Conservation (phyloP, 202 grass and related monocot species). For the Tripidium arundinaceum region DNA sequence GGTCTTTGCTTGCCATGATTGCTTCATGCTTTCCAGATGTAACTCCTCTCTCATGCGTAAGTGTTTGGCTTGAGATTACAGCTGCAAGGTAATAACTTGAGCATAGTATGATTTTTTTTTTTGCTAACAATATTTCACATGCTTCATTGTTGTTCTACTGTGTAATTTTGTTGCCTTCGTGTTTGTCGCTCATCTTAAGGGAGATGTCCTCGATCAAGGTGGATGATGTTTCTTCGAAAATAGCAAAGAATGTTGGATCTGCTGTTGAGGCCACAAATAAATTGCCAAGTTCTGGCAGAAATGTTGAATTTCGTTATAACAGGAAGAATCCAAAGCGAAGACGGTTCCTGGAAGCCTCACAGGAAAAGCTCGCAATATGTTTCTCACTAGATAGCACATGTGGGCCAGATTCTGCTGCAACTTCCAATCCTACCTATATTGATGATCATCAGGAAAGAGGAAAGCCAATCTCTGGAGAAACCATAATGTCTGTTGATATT, state of each 20-base stretch:
- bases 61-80: conserved; percentile 97
- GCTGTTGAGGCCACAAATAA: conserved; percentile 83
- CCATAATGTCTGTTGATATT: conserved; percentile 49
- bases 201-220: conserved; percentile 74
- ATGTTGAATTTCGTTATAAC: conserved; percentile 67
- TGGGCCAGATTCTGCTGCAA: conserved; percentile 35
- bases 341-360: conserved; percentile 47
- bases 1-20: conserved; percentile 84
- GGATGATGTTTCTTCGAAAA: conserved; percentile 65
- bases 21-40: conserved; percentile 95
- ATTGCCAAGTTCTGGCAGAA: conserved; percentile 55
- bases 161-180: too few species aligned
- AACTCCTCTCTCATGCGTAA: conserved; percentile 71
- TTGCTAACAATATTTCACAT: conserved; percentile 23
- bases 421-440: conserved; percentile 28
- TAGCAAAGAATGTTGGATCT: conserved; percentile 70
- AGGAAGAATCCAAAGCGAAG: conserved; percentile 89
- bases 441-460: conserved; percentile 34
- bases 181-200: conserved; percentile 58
- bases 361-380: conserved; percentile 34
- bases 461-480: conserved; percentile 33
- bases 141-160: conserved; percentile 33
- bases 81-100: conserved; percentile 60
- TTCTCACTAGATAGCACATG: conserved; percentile 22
- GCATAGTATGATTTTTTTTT: conserved; percentile 4